These are phyloP conservation scores for Lotmaria passim DNA, from an alignment of 208 protist genomes.

Conservation along the genomic window DNA sequence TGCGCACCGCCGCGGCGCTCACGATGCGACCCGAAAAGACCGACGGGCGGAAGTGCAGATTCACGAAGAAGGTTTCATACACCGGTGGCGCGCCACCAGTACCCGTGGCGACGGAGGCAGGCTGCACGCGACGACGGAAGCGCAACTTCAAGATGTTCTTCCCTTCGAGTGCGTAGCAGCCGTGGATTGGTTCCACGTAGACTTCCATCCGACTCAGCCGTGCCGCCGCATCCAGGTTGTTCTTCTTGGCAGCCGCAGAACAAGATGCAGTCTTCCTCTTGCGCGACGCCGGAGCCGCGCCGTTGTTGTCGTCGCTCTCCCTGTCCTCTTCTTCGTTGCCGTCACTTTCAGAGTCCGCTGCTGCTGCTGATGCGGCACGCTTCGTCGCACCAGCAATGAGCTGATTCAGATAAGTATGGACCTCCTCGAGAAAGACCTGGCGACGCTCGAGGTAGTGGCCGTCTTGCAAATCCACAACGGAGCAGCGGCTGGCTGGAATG, in stretches of 20 bases:
- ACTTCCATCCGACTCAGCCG: constrained; percentile 62
- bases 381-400: constrained; percentile 25
- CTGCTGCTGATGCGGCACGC: constrained; percentile 3
- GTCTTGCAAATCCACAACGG: constrained; percentile 64
- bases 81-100: neutral
- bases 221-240: constrained; percentile 26
- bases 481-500: constrained; percentile 63
- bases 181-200: constrained; percentile 55
- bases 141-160: constrained; percentile 70
- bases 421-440: constrained; percentile 60
- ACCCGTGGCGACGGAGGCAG: constrained; percentile 2
- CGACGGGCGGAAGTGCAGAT: constrained; percentile 74
- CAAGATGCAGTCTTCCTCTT: neutral
- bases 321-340: constrained; percentile 16
- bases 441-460: constrained; percentile 77
- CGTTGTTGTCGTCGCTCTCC: neutral
- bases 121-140: constrained; percentile 48
- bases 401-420: constrained; percentile 57
- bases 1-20: constrained; percentile 56
- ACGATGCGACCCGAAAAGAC: constrained; percentile 54
- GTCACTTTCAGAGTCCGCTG: constrained; percentile 13
- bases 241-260: neutral
- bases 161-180: constrained; percentile 53
- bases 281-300: neutral
- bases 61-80: constrained; percentile 67